These are phyloP conservation scores for Adansonia grandidieri DNA, from an alignment of 441 rosid genomes.

Conservation along the genomic window DNA sequence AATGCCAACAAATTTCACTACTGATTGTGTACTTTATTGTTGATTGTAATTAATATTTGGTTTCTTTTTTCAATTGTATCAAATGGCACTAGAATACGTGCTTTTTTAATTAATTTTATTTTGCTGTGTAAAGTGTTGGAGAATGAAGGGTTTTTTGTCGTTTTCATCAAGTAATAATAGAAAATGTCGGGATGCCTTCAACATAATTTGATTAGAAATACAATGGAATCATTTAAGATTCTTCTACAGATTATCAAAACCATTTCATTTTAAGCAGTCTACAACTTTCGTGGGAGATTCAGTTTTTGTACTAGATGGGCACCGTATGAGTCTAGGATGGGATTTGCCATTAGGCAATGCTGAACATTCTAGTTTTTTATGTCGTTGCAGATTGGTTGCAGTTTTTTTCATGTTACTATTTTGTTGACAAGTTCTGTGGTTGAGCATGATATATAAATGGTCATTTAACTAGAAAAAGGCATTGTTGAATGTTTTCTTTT, in stretches of 20 bases:
- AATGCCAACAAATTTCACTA: neutral
- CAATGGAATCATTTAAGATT: neutral
- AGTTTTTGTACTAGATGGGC: neutral
- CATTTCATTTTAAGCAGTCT: neutral
- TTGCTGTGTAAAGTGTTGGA: neutral
- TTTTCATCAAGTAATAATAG: neutral
- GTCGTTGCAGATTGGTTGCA: neutral
- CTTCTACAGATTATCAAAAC: neutral
- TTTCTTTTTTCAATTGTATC: neutral
- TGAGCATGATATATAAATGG: neutral
- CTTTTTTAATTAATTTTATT: neutral
- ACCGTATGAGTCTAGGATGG: neutral
- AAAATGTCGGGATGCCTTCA: neutral
- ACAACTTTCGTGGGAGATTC: neutral
- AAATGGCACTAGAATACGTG: too few relatives aligned
- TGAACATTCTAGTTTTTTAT: neutral
- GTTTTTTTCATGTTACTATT: neutral
- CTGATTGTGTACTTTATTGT: neutral
- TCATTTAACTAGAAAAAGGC: neutral
- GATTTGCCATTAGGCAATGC: neutral
- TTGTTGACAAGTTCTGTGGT: constrained; percentile 2
- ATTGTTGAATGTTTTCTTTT: neutral
- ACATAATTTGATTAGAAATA: neutral
- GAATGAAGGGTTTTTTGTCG: neutral
- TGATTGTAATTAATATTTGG: neutral